Evolutionary conservation across 345 rosid genomes (phyloP), one percentile per base, ranked within the genome.

Genomic region (Euphorbia tirucalli): DNA sequence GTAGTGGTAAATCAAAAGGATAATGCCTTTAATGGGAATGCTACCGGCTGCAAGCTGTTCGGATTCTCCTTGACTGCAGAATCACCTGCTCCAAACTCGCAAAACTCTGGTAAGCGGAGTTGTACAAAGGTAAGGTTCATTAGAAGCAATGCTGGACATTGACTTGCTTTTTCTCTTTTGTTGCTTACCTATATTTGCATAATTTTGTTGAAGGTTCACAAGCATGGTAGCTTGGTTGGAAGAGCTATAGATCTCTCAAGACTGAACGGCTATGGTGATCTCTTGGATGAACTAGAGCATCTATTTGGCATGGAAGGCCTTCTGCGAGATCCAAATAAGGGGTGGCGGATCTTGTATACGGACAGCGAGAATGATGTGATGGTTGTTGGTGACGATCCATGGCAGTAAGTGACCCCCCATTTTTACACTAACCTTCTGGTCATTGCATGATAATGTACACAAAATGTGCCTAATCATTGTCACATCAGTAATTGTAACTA

Each of bases 361-460:
- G 97, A 92, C 83, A 85, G 96, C 44, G 97, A 92, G 82, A 90
- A 87, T 55, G 98, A 92, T 81, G 83, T 90, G 77, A 92, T 92
- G 97, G 96, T 89, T 16, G 96, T 92, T 35, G 98, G 98, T 0
- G 97, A 94, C 71, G 96, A 89, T 55, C 94, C 96, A 25, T 94
- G 98, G 98, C 95, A 81, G 98, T 94, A 87, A 85, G 97, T 84
- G 31, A 76, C 71, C 72, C 71, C 50, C 57, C 14, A n/a, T 30
- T 32, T 5, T 68, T 1, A 65, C 65, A 58, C 68, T 49, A 25
- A 25, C 39, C 21, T 41, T 49, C 44, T 68, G 46, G 18, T 39
- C 35, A 21, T 65, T 61, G 44, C 64, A 49, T 22, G 15, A 44
- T 54, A 31, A 22, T 15, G 37, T 25, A 2, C 27, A n/a, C 7